phyloP scores from a whole-genome alignment of 768 basidiomycete species.

The Steccherinum ochraceum region DNA sequence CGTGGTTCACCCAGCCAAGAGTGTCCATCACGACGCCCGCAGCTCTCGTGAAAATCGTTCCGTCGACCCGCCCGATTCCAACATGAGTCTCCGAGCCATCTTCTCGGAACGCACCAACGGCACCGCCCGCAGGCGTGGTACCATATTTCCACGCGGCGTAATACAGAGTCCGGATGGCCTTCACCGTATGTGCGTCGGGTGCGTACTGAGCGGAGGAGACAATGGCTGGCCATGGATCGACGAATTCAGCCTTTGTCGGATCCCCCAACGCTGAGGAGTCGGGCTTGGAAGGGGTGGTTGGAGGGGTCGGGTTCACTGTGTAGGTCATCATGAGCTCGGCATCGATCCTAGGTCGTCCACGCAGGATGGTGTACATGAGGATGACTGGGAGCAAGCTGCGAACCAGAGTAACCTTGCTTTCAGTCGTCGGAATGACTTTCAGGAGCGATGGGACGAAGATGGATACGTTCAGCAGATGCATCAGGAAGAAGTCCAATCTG shows the following conservation, averaged over 20 bases:
- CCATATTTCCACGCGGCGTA: constrained; percentile 46
- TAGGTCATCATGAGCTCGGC: constrained; percentile 40
- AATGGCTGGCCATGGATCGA: constrained; percentile 49
- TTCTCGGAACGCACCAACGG: constrained; percentile 35
- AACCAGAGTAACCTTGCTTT: constrained; percentile 40
- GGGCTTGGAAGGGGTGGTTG: constrained; percentile 15
- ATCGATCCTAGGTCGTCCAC: constrained; percentile 51
- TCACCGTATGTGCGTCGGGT: constrained; percentile 46
- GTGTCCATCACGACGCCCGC: constrained; percentile 51
- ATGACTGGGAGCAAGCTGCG: constrained; percentile 34
- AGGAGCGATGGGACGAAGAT: constrained; percentile 43
- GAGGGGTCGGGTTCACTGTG: constrained; percentile 35
- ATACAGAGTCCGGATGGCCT: constrained; percentile 33
- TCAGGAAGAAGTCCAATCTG: constrained; percentile 51
- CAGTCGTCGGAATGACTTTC: constrained; percentile 22
- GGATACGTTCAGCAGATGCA: constrained; percentile 50
- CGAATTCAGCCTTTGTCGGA: constrained; percentile 28
- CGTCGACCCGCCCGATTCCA: constrained; percentile 41
- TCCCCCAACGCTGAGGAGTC: constrained; percentile 26
- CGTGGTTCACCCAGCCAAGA: constrained; percentile 50
- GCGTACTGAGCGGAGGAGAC: constrained; percentile 40
- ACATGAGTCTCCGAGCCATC: constrained; percentile 39
- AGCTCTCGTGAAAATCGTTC: constrained; percentile 49
- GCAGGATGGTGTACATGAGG: constrained; percentile 29
- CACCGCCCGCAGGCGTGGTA: constrained; percentile 29